These are phyloP conservation scores for Calocybe gambosa DNA, from an alignment of 1,284 basidiomycete species.

Conservation along the genomic window DNA sequence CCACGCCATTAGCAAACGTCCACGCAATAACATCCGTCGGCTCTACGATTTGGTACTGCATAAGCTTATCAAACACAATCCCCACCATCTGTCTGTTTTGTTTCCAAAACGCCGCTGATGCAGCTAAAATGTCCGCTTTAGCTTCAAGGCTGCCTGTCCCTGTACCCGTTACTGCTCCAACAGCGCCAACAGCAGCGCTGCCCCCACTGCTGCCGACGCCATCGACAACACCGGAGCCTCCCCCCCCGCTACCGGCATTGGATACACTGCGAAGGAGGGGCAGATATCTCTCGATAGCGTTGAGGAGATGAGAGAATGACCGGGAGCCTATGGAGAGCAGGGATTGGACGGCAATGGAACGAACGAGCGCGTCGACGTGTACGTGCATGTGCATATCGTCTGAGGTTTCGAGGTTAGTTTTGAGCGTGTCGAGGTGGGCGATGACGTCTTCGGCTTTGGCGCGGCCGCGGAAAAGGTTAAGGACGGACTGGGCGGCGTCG, in stretches of 20 bases:
- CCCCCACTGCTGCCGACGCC: background rate
- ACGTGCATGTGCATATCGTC: slow-evolving; percentile 39
- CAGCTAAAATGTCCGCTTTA: slow-evolving; percentile 65
- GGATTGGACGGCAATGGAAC: slow-evolving; percentile 84
- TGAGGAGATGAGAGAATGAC: slow-evolving; percentile 97
- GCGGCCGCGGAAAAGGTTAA: slow-evolving; percentile 74
- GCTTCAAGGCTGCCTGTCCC: slow-evolving; percentile 33
- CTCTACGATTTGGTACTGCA: slow-evolving; percentile 98
- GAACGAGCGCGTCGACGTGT: slow-evolving; percentile 62
- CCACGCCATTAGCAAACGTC: slow-evolving; percentile 61
- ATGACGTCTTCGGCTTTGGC: slow-evolving; percentile 79
- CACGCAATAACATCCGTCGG: slow-evolving; percentile 87
- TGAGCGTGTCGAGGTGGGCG: slow-evolving; percentile 67
- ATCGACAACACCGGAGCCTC: slow-evolving; percentile 31
- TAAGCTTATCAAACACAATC: slow-evolving; percentile 95
- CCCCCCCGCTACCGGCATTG: slow-evolving; percentile 31
- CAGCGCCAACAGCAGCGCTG: background rate
- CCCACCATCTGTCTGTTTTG: slow-evolving; percentile 77
- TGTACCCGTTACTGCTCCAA: slow-evolving; percentile 47
- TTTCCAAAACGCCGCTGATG: slow-evolving; percentile 75
- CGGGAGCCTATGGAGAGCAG: slow-evolving; percentile 88
- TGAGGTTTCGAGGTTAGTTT: slow-evolving; percentile 53
- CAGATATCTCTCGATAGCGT: slow-evolving; percentile 97
- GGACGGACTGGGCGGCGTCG: slow-evolving; percentile 74
- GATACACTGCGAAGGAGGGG: slow-evolving; percentile 76